Conservation (phyloP, 805 yeast species). For the Lachancea waltii region DNA sequence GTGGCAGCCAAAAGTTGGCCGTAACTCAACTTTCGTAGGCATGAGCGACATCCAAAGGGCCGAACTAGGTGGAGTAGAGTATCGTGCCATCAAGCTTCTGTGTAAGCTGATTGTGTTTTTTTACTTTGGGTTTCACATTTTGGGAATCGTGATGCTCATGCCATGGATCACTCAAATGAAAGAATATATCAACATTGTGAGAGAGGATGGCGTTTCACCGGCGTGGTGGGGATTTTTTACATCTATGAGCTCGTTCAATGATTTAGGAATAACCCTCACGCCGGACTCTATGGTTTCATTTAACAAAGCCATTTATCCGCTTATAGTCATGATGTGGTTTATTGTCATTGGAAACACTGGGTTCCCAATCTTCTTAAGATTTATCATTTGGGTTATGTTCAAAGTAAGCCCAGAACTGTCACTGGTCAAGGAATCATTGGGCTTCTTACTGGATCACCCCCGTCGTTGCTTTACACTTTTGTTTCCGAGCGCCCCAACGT, state of each 20-base stretch:
- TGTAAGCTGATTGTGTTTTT: conserved; percentile 58
- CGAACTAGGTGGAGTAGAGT: conserved; percentile 96
- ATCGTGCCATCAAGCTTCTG: conserved; percentile 76
- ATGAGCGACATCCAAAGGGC: conserved; percentile 79
- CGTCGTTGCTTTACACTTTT: conserved; percentile 91
- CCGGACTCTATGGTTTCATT: conserved; percentile 75
- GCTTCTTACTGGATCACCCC: conserved; percentile 88
- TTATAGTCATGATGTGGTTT: conserved; percentile 59
- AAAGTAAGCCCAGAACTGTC: conserved; percentile 62
- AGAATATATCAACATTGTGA: conserved; percentile 39
- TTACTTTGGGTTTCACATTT: conserved; percentile 68
- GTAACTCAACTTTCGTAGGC: conserved; percentile 87
- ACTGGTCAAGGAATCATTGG: conserved; percentile 63
- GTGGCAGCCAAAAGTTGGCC: conserved; percentile 85
- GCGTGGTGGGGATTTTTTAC: conserved; percentile 95
- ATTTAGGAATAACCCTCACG: conserved; percentile 76
- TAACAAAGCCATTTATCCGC: conserved; percentile 53
- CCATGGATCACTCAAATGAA: conserved; percentile 51
- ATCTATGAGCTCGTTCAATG: conserved; percentile 72
- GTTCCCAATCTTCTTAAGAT: conserved; percentile 77
- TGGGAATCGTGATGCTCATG: conserved; percentile 46
- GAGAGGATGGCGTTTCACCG: conserved; percentile 57
- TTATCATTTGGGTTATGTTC: conserved; percentile 73
- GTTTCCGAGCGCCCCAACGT: conserved; percentile 88
- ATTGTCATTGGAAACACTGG: conserved; percentile 93